phyloP scores from a whole-genome alignment of 169 alveolate genomes.

The Pseudocohnilembus persalinus region DNA sequence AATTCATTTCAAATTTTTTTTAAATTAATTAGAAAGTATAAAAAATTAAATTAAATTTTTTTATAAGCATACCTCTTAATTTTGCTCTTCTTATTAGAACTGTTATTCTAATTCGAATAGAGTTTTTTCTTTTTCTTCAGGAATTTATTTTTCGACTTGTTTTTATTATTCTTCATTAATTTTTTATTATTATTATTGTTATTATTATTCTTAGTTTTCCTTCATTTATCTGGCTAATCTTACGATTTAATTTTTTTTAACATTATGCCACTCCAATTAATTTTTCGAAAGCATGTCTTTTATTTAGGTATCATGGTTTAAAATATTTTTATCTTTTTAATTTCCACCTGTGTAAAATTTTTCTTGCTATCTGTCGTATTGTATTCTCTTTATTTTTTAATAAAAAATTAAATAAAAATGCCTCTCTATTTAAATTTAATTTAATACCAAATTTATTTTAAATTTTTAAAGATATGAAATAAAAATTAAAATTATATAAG shows the following conservation, averaged over 20 bases:
- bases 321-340: too few species aligned
- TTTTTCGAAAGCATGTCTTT: background rate
- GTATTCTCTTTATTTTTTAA: too few species aligned
- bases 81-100: background rate
- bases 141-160: background rate
- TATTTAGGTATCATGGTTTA: background rate
- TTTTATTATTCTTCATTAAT: background rate
- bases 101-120: background rate
- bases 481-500: too few species aligned
- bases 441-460: too few species aligned
- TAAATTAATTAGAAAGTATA: too few species aligned
- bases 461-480: too few species aligned
- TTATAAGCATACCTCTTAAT: background rate
- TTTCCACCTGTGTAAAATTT: background rate
- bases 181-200: too few species aligned
- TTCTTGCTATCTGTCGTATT: background rate
- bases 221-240: background rate
- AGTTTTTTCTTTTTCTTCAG: background rate
- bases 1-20: too few species aligned
- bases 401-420: too few species aligned
- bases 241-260: background rate
- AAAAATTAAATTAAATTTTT: too few species aligned
- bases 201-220: background rate
- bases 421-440: too few species aligned
- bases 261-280: background rate